Conservation (phyloP, 495 filamentous ascomycete genomes). For the Jackrogersella minutella region DNA sequence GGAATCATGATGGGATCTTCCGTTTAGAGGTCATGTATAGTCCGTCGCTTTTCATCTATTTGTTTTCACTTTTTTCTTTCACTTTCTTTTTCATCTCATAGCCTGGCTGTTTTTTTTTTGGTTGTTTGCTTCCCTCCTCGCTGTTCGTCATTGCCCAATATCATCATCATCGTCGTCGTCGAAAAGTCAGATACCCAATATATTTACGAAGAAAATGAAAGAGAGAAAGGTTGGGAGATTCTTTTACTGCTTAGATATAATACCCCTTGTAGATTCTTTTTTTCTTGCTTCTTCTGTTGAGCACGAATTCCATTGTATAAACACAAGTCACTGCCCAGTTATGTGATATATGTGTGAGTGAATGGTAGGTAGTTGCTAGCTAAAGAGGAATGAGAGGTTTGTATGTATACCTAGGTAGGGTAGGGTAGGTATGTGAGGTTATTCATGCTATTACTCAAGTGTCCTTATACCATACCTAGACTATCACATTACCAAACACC, state of each 20-base stretch:
- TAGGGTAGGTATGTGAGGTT: too few species aligned
- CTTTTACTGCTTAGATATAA: conserved; percentile 23
- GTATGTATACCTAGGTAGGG: too few species aligned
- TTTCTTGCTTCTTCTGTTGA: neutral
- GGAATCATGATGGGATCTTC: neutral
- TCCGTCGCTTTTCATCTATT: conserved; percentile 12
- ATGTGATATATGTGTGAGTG: neutral
- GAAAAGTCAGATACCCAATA: conserved; percentile 32
- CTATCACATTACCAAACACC: too few species aligned
- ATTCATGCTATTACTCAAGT: too few species aligned
- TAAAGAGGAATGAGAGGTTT: too few species aligned
- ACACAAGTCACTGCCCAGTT: neutral
- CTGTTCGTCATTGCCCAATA: too few species aligned
- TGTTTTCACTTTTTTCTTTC: neutral
- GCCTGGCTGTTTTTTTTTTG: neutral
- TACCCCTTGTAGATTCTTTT: conserved; percentile 32
- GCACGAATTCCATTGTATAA: neutral
- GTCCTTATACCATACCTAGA: too few species aligned
- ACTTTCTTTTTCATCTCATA: neutral
- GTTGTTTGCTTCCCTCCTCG: neutral
- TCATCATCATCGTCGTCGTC: neutral
- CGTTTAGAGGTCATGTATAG: conserved; percentile 20
- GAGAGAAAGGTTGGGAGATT: neutral
- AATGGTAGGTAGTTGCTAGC: neutral
- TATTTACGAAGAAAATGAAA: conserved; percentile 8